phyloP scores from a whole-genome alignment of 2,329 filamentous ascomycete genomes.

The Diaporthe aspalathi region DNA sequence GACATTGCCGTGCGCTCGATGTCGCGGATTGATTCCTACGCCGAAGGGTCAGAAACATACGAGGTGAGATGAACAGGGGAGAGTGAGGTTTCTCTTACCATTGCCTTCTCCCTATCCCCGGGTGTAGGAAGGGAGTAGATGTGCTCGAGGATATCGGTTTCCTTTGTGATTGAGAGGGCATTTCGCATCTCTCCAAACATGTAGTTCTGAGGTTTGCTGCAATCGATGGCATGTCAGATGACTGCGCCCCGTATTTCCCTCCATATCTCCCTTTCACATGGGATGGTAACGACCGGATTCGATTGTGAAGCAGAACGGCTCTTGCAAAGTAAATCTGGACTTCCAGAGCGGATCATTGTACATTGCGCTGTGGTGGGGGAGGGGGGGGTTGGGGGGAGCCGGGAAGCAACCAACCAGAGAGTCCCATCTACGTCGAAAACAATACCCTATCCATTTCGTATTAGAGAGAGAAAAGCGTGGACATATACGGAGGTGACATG shows the following conservation, averaged over 20 bases:
- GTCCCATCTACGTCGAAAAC: conserved; percentile 98
- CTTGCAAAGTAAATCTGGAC: background rate
- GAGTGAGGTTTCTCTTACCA: conserved; percentile 46
- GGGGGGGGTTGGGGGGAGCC: background rate
- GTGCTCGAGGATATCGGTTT: conserved; percentile 88
- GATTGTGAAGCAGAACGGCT: too few relatives aligned
- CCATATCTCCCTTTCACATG: too few relatives aligned
- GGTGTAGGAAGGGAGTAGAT: conserved; percentile 77
- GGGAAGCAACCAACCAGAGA: conserved; percentile 75
- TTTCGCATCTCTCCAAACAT: conserved; percentile 92
- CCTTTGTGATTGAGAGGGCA: conserved; percentile 77
- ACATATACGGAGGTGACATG: background rate
- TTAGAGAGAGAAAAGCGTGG: conserved; percentile 17
- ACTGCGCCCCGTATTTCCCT: background rate
- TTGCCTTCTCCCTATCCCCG: conserved; percentile 70
- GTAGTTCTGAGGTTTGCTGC: conserved; percentile 88
- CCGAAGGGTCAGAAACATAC: background rate
- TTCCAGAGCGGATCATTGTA: background rate
- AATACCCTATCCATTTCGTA: conserved; percentile 58
- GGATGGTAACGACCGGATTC: too few relatives aligned
- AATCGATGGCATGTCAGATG: background rate
- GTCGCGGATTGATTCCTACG: conserved; percentile 71
- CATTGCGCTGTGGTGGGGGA: too few relatives aligned
- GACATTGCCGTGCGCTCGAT: conserved; percentile 88
- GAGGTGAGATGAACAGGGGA: accelerated